Base-by-base conservation (phyloP, 352 stramenopile species). In the Thraustochytrium striatum region DNA sequence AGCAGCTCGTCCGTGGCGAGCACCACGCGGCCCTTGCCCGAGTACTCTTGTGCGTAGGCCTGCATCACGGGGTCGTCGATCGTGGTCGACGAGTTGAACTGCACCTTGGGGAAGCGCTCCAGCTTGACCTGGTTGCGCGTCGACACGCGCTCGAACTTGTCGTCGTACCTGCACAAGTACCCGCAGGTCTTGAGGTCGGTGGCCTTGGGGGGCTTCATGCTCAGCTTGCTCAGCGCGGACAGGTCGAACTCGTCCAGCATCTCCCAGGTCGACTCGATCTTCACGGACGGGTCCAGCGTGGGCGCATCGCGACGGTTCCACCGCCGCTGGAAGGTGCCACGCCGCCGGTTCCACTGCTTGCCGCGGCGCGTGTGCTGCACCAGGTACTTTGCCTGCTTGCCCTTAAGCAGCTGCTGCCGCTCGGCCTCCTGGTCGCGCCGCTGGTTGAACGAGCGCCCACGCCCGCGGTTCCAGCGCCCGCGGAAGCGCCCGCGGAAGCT, bases 1-100 rank as follows among this genome's bases (percentile, higher is more conserved):
- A 99, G 83, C 73, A 99, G 97, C 47, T 94, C 91, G 85, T 99
- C 96, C 0, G 96, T 98, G 30, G 93, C 93, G 85, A 98, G 98
- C 62, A 99, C 94, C 35, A 75, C 65, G 44, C 52, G 44, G 43
- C 65, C 65, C 65, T 93, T 95, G 35, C 89, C 94, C 28, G 91
- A 86, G 62, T 88, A 90, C 75, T 94, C 87, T 69, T 95, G 93
- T 2, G 92, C 92, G 33, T 97, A 85, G 81, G 95, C 86, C 83
- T 97, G 93, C 73, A 98, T 94, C 13, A 98, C 89, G 11, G 94
- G 94, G 87, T 98, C 95, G 82, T 98, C 95, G 9, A 91, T 97
- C 25, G 94, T 98, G 19, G 93, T 98, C 39, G 97, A 93, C 72
- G 95, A 95, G 87, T 97, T 98, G 81, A 98, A 98, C 83, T 97